Percentiles rank a stretch among this genome's conserved stretches.
phyloP scores from a whole-genome alignment of 2,329 filamentous ascomycete genomes.

The Claviceps digitariae region DNA sequence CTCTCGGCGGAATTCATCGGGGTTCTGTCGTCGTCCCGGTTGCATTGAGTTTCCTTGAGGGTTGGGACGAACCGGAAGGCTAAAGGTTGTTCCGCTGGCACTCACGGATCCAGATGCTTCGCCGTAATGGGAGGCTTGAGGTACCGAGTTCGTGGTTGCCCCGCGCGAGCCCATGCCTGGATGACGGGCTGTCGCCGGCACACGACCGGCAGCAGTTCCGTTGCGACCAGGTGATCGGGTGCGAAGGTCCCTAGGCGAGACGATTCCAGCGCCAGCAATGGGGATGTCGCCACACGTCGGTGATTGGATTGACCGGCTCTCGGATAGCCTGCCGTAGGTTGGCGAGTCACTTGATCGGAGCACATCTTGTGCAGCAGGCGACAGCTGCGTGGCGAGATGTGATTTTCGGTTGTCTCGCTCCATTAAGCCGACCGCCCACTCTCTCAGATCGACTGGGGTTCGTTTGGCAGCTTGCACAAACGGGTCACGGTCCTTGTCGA shows the following conservation, averaged over 20 bases:
- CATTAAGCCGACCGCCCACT: slow-evolving; percentile 90
- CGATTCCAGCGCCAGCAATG: slow-evolving; percentile 42
- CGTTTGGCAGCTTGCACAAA: slow-evolving; percentile 95
- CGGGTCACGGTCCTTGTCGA: slow-evolving; percentile 64
- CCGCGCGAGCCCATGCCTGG: slow-evolving; percentile 40
- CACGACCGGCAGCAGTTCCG: slow-evolving; percentile 32
- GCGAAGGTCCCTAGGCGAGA: slow-evolving; percentile 39
- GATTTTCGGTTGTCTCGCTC: slow-evolving; percentile 93
- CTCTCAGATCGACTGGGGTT: slow-evolving; percentile 83
- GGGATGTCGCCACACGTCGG: slow-evolving; percentile 63
- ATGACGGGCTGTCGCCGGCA: slow-evolving; percentile 30
- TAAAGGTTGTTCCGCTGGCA: slow-evolving; percentile 38
- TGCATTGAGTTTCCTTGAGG: slow-evolving; percentile 46
- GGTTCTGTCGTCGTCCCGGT: slow-evolving; percentile 40
- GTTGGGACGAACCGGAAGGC: slow-evolving; percentile 50
- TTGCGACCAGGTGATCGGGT: slow-evolving; percentile 40
- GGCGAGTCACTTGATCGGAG: slow-evolving; percentile 52
- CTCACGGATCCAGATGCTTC: slow-evolving; percentile 27
- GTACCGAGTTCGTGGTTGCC: slow-evolving; percentile 38
- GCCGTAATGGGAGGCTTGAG: slow-evolving; percentile 27
- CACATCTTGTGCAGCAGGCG: slow-evolving; percentile 64
- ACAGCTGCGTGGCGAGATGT: slow-evolving; percentile 69
- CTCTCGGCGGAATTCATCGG: slow-evolving; percentile 39
- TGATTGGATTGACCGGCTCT: slow-evolving; percentile 37
- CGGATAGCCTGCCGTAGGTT: slow-evolving; percentile 26